A percentile compares a stretch with the other conserved stretches of the same genome.
phyloP scores from a whole-genome alignment of 345 rosid species.

The Schrenkiella parvula region DNA sequence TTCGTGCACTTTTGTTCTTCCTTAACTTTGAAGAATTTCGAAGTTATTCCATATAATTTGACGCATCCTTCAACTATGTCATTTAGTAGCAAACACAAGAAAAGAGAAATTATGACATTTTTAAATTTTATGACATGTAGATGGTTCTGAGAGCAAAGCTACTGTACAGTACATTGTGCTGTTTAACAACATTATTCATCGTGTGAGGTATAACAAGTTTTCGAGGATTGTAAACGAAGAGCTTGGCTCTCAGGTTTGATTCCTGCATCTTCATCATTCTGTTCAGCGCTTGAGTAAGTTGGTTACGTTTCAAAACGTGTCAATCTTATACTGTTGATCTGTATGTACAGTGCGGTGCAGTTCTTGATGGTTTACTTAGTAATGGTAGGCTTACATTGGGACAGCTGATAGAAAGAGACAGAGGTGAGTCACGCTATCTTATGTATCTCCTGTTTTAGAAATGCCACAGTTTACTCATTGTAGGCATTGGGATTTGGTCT shows the following conservation, averaged over 20 bases:
- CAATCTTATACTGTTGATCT: background rate
- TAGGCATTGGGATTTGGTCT: background rate
- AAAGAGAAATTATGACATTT: background rate
- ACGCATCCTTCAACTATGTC: background rate
- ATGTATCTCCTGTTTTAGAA: background rate
- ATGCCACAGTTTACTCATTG: background rate
- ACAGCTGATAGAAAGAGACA: constrained; percentile 63
- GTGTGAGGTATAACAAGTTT: constrained; percentile 69
- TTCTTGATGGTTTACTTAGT: constrained; percentile 67
- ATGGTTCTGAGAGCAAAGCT: constrained; percentile 45
- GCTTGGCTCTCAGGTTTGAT: constrained; percentile 50
- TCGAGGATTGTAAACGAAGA: constrained; percentile 44
- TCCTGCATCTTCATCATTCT: constrained; percentile 1
- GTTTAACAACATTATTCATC: constrained; percentile 65
- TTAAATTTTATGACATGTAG: constrained; percentile 12
- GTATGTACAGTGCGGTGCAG: constrained; percentile 51
- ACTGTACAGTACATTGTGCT: constrained; percentile 52
- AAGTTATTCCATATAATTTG: background rate
- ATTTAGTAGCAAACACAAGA: background rate
- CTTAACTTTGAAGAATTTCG: background rate
- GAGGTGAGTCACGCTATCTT: constrained; percentile 40
- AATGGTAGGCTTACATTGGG: constrained; percentile 82
- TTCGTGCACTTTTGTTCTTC: background rate
- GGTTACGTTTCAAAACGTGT: background rate
- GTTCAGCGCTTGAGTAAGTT: background rate